These are phyloP conservation scores for Dothideomycetidae sp. DNA, from an alignment of 2,329 filamentous ascomycete genomes.

Conservation along the genomic window DNA sequence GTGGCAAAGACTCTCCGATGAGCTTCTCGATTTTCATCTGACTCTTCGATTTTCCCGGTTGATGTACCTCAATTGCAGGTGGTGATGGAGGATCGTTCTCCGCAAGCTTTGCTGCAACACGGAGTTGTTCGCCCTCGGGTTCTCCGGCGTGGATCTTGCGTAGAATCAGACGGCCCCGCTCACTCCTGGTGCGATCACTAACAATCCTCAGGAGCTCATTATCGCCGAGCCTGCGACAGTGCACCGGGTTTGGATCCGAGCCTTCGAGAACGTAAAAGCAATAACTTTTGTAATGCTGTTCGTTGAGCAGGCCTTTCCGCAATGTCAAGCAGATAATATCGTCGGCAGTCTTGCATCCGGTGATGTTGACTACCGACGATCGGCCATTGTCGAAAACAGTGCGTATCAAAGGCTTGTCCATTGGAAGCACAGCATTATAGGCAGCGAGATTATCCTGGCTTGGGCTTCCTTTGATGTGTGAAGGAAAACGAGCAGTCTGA, in stretches of 20 bases:
- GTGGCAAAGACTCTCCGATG: slow-evolving; percentile 75
- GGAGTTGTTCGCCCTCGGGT: slow-evolving; percentile 73
- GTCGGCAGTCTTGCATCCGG: slow-evolving; percentile 79
- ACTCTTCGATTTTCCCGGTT: slow-evolving; percentile 56
- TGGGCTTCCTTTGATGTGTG: slow-evolving; percentile 65
- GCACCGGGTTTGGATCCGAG: slow-evolving; percentile 63
- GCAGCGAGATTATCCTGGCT: slow-evolving; percentile 69
- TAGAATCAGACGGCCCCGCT: slow-evolving; percentile 80
- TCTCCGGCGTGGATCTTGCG: slow-evolving; percentile 85
- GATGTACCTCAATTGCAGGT: slow-evolving; percentile 45
- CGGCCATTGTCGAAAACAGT: slow-evolving; percentile 86
- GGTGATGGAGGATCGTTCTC: slow-evolving; percentile 51
- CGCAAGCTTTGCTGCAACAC: slow-evolving; percentile 76
- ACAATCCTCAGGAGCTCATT: slow-evolving; percentile 83
- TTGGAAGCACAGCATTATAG: slow-evolving; percentile 64
- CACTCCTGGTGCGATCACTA: slow-evolving; percentile 68
- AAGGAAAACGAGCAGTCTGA: slow-evolving; percentile 47
- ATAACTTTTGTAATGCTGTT: slow-evolving; percentile 86
- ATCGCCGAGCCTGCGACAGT: slow-evolving; percentile 72
- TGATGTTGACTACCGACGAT: slow-evolving; percentile 87
- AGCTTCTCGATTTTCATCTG: slow-evolving; percentile 81
- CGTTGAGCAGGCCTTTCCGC: slow-evolving; percentile 73
- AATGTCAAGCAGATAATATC: slow-evolving; percentile 84
- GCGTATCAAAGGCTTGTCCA: slow-evolving; percentile 76
- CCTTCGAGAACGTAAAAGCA: slow-evolving; percentile 92